phyloP scores from a whole-genome alignment of 768 basidiomycete genomes.

The Tulasnella sp. region DNA sequence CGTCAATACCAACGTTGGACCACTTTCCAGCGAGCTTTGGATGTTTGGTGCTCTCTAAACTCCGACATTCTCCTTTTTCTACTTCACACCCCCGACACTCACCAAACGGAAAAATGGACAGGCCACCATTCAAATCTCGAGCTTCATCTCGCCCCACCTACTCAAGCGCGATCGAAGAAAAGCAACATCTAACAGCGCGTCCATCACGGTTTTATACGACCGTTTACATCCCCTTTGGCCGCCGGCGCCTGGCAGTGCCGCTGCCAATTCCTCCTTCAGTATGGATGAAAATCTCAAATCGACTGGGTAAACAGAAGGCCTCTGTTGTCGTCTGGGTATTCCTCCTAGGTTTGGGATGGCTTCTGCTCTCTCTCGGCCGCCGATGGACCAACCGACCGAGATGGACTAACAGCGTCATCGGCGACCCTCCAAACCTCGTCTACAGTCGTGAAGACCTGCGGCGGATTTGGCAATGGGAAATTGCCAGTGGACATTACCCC shows the following conservation, averaged over 20 bases:
- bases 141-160: slow-evolving; percentile 32
- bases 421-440: slow-evolving; percentile 55
- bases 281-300: slow-evolving; percentile 52
- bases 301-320: slow-evolving; percentile 58
- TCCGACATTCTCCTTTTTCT: background rate
- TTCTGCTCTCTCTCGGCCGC: slow-evolving; percentile 38
- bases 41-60: background rate
- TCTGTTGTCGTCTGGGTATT: slow-evolving; percentile 49
- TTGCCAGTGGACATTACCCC: slow-evolving; percentile 90
- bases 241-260: slow-evolving; percentile 52
- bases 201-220: slow-evolving; percentile 41
- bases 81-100: background rate
- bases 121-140: slow-evolving; percentile 29
- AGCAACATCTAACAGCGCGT: slow-evolving; percentile 48
- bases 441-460: slow-evolving; percentile 75
- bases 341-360: slow-evolving; percentile 48
- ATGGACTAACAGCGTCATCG: slow-evolving; percentile 27
- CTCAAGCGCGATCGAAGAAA: slow-evolving; percentile 31
- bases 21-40: background rate
- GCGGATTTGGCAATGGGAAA: slow-evolving; percentile 94
- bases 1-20: background rate
- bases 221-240: slow-evolving; percentile 56
- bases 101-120: slow-evolving; percentile 10
- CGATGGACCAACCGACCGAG: background rate
- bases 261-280: slow-evolving; percentile 59